A percentile compares a stretch with the other conserved stretches of the same genome.
Evolutionary conservation across 1,139 yeast genomes (phyloP).

Genomic region (Protomyces inundatus): DNA sequence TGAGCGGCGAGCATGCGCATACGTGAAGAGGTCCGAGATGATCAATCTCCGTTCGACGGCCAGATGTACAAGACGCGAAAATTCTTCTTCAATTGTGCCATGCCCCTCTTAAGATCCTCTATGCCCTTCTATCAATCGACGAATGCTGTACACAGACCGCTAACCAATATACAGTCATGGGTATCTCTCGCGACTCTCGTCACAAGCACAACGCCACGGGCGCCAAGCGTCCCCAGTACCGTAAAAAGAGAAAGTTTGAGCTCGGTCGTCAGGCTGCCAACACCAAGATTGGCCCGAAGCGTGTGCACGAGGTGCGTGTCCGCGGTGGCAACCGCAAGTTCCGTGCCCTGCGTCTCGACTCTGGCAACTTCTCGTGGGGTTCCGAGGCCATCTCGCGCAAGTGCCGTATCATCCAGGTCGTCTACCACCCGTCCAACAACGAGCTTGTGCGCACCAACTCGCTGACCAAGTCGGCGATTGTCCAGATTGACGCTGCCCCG

Average conservation of each 20-base stretch:
- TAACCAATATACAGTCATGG: constrained; percentile 49
- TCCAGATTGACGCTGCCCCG: constrained; percentile 99
- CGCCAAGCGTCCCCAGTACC: constrained; percentile 99
- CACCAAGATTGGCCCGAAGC: constrained; percentile 96
- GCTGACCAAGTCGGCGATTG: constrained; percentile 97
- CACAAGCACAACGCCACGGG: constrained; percentile 99
- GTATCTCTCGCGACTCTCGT: constrained; percentile 99
- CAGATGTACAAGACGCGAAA: background rate
- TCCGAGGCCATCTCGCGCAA: constrained; percentile 97
- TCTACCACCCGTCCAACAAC: constrained; percentile 99
- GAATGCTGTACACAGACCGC: background rate
- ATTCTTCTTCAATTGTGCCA: background rate
- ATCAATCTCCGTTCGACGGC: background rate
- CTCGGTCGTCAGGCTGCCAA: constrained; percentile 99
- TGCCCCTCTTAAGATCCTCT: background rate
- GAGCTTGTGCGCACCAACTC: constrained; percentile 99
- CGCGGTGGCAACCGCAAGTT: constrained; percentile 99
- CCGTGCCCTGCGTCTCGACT: constrained; percentile 99
- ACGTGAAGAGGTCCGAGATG: background rate
- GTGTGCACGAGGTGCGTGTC: constrained; percentile 98
- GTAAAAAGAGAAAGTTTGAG: constrained; percentile 99
- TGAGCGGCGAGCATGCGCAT: background rate
- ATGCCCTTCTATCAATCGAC: background rate
- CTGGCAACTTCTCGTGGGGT: constrained; percentile 99
- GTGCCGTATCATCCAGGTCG: constrained; percentile 97